Evolutionary conservation across 305 asterid genomes (phyloP).

Genomic region (Solanum aculeatissimum): DNA sequence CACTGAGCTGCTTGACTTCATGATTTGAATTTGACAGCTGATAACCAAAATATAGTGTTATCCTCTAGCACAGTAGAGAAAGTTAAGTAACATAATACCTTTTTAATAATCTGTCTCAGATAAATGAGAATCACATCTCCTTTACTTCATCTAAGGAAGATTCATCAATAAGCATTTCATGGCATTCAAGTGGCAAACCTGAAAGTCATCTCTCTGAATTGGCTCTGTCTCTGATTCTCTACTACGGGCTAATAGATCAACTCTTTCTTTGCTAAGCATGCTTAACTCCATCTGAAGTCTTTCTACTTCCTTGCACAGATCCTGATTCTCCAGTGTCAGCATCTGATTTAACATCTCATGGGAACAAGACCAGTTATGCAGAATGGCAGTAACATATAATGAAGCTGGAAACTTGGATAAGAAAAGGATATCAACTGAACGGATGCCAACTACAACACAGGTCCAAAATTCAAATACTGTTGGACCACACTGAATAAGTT

Average conservation of each 20-base stretch:
- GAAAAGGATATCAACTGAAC: neutral
- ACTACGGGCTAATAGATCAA: constrained; percentile 22
- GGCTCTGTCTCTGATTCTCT: constrained; percentile 26
- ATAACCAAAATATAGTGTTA: constrained; percentile 2
- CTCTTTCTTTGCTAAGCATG: constrained; percentile 40
- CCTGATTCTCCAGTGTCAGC: constrained; percentile 13
- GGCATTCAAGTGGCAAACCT: constrained; percentile 25
- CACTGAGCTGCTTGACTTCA: constrained; percentile 34
- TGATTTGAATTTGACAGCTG: constrained; percentile 24
- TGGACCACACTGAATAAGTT: neutral
- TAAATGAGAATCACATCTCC: neutral
- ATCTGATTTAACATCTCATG: constrained; percentile 15
- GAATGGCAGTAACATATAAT: constrained; percentile 1
- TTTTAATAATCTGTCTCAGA: neutral
- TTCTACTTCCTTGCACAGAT: constrained; percentile 30
- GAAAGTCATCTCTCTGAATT: constrained; percentile 19
- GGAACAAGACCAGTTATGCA: constrained; percentile 7
- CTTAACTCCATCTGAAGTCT: constrained; percentile 39
- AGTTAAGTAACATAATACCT: neutral
- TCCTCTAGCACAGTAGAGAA: neutral
- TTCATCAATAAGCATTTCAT: neutral
- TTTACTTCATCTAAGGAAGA: neutral
- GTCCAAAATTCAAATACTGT: neutral
- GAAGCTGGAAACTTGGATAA: neutral
- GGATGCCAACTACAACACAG: neutral